Conservation (phyloP, 805 yeast species). For the Dipodascus geniculatus region DNA sequence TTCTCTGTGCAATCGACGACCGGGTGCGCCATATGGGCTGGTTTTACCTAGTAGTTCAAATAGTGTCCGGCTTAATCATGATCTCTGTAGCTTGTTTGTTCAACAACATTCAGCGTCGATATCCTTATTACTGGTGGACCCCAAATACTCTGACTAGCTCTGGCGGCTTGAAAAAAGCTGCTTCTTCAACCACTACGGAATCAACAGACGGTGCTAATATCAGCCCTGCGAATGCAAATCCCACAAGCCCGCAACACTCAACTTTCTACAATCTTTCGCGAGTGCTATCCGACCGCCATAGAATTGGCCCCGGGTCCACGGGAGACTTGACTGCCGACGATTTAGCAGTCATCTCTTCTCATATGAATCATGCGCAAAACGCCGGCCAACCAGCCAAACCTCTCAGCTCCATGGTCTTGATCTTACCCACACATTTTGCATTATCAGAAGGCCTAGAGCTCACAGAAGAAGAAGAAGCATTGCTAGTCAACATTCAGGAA, state of each 20-base stretch:
- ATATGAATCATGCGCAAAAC: too few relatives aligned
- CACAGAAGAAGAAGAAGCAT: background rate
- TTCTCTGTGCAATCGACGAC: constrained; percentile 41
- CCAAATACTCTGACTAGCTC: background rate
- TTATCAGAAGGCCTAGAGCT: background rate
- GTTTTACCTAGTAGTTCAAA: constrained; percentile 50
- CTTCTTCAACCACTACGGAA: background rate
- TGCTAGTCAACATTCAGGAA: background rate
- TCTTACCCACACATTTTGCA: background rate
- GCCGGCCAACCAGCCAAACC: too few relatives aligned
- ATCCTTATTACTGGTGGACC: constrained; percentile 55
- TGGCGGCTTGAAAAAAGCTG: background rate
- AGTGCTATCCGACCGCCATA: background rate
- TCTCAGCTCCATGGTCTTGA: background rate
- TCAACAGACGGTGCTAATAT: background rate
- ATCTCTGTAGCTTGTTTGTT: constrained; percentile 39
- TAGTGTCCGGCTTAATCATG: constrained; percentile 38
- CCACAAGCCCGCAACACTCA: background rate
- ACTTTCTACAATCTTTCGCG: background rate
- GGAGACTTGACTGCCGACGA: background rate
- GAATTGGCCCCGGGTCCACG: background rate
- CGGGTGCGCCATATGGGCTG: constrained; percentile 41
- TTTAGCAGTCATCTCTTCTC: background rate
- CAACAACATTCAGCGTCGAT: constrained; percentile 40
- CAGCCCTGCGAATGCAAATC: background rate